phyloP scores from a whole-genome alignment of 352 stramenopile genomes.

The Phytophthora meadii region DNA sequence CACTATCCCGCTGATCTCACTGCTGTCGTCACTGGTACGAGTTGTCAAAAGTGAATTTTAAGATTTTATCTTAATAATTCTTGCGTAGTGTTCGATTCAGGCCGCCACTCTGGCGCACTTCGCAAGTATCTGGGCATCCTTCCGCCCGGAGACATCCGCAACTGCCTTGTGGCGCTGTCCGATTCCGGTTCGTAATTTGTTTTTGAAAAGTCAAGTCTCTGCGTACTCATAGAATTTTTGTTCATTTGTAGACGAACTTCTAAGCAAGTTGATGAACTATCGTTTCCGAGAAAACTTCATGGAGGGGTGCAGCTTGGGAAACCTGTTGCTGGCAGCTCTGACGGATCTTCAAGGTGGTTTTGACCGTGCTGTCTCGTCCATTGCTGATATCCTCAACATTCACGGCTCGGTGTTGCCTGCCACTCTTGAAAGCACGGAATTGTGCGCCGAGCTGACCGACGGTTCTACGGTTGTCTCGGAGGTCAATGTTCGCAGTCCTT shows the following conservation, averaged over 20 bases:
- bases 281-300: conserved; percentile 90
- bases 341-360: conserved; percentile 86
- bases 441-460: conserved; percentile 81
- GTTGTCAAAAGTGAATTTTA: background rate
- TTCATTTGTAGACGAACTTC: conserved; percentile 64
- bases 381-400: conserved; percentile 90
- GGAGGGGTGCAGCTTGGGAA: conserved; percentile 86
- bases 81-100: conserved; percentile 84
- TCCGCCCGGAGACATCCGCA: conserved; percentile 85
- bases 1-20: conserved; percentile 87
- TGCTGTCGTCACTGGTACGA: conserved; percentile 78
- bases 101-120: conserved; percentile 78
- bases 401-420: conserved; percentile 77
- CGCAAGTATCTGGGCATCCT: conserved; percentile 87
- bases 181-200: conserved; percentile 62
- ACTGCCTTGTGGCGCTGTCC: conserved; percentile 85
- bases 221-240: background rate
- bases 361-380: conserved; percentile 79
- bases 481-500: conserved; percentile 81
- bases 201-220: background rate
- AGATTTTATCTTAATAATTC: background rate
- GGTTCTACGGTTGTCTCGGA: conserved; percentile 79
- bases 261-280: conserved; percentile 91
- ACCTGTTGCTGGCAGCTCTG: conserved; percentile 79
- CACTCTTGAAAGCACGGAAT: conserved; percentile 85